Base-by-base conservation (phyloP, 2,329 filamentous ascomycete species). In the Cytospora leucostoma region DNA sequence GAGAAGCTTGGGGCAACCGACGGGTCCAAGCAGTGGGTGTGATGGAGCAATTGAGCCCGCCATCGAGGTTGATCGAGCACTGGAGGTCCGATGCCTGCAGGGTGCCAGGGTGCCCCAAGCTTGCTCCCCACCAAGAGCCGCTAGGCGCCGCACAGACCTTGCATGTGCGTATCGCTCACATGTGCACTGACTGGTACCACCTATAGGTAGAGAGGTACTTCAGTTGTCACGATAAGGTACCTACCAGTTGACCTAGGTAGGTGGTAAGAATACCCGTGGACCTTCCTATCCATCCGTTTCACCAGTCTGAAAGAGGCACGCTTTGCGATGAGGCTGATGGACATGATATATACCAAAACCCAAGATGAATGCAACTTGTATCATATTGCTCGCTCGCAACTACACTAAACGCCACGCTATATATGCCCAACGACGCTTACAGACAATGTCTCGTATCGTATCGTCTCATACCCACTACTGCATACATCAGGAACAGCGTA, bases 351-450 rank as follows among this genome's bases (percentile, higher is more conserved):
- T 6, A n/a, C 27, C 5, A 44, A n/a, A 44, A n/a, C n/a, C 15
- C 17, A 6, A 44, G n/a, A 47, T 10, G 21, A 12, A 4, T 4
- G 7, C 19, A 7, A 47, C 12, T n/a, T 44, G 15, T 44, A 15
- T 13, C 12, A 38, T 63, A 17, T 61, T 52, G 13, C 21, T 52
- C 40, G 56, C 27, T 27, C 37, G 56, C 54, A 56, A 37, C 21
- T 44, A n/a, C 56, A 63, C 38, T 56, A 61, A 69, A 71, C 70
- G 67, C 70, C 70, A 54, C 68, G 70, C 70, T 71, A 71, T 27
- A 27, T 27, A 27, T 71, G 69, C 68, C 65, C 40, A 15, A 37
- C 38, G 37, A 37, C 38, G 37, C 49, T 52, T 49, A 52, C 12
- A 40, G 12, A 49, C 15, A 35, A 33, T 19, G 13, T 58, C 27